Conservation (phyloP, 768 basidiomycete genomes). For the Lentinula aciculospora region DNA sequence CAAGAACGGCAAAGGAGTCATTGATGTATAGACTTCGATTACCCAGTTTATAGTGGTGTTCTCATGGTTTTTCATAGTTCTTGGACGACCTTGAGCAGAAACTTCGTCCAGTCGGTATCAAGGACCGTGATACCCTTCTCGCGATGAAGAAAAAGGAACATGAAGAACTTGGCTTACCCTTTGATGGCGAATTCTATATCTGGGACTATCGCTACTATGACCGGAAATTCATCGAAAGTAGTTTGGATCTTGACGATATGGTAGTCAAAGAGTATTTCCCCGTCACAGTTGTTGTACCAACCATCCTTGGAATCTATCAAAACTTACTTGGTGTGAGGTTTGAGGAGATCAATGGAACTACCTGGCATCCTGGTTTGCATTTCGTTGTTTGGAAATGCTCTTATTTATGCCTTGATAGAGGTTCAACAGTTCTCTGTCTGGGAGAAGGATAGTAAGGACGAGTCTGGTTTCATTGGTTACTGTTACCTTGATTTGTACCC, state of each 20-base stretch:
- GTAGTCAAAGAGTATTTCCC: slow-evolving; percentile 89
- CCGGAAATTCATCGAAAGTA: slow-evolving; percentile 59
- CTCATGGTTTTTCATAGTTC: slow-evolving; percentile 43
- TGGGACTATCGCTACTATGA: slow-evolving; percentile 85
- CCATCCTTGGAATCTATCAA: slow-evolving; percentile 82
- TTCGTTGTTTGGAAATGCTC: background rate
- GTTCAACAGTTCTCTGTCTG: slow-evolving; percentile 84
- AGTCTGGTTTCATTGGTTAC: slow-evolving; percentile 73
- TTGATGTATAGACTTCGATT: slow-evolving; percentile 37
- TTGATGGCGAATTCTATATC: slow-evolving; percentile 70
- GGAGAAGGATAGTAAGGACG: slow-evolving; percentile 71
- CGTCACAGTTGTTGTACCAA: slow-evolving; percentile 74
- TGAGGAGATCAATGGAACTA: slow-evolving; percentile 52
- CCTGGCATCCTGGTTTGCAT: slow-evolving; percentile 76
- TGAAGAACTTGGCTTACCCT: slow-evolving; percentile 48
- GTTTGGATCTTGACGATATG: slow-evolving; percentile 67
- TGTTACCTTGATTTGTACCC: slow-evolving; percentile 89
- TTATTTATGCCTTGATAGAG: slow-evolving; percentile 32
- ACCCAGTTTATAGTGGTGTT: background rate
- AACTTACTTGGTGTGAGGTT: slow-evolving; percentile 75
- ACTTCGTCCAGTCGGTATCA: slow-evolving; percentile 63
- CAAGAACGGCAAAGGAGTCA: slow-evolving; percentile 58
- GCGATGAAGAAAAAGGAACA: slow-evolving; percentile 75
- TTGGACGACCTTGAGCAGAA: slow-evolving; percentile 70
- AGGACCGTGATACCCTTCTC: slow-evolving; percentile 64